These are phyloP conservation scores for Trametes gibbosa DNA, from an alignment of 768 basidiomycete species.

Conservation along the genomic window DNA sequence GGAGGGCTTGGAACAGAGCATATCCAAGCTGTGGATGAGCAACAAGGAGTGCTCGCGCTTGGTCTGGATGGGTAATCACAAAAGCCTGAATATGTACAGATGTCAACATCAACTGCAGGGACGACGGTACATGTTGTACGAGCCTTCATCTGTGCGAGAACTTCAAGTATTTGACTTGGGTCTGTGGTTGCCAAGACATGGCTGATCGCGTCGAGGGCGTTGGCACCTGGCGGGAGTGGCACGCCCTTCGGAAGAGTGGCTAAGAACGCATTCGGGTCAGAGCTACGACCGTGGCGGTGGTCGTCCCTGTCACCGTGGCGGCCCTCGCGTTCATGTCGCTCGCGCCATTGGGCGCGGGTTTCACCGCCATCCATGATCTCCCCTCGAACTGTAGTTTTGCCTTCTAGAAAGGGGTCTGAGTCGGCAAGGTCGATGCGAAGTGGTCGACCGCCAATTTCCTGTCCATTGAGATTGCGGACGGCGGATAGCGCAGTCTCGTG, in stretches of 20 bases:
- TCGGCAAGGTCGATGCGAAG: constrained; percentile 94
- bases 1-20: constrained; percentile 91
- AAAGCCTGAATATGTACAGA: constrained; percentile 62
- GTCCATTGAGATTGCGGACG: constrained; percentile 92
- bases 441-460: constrained; percentile 88
- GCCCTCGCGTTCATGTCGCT: constrained; percentile 40
- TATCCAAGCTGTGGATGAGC: constrained; percentile 93
- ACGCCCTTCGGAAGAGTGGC: constrained; percentile 72
- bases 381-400: constrained; percentile 84
- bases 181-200: constrained; percentile 81
- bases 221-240: constrained; percentile 66
- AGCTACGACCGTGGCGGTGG: background rate
- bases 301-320: constrained; percentile 24
- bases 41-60: constrained; percentile 75
- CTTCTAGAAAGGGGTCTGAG: constrained; percentile 88
- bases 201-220: constrained; percentile 79
- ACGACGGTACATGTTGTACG: constrained; percentile 26
- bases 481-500: constrained; percentile 95
- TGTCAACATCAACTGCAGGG: background rate
- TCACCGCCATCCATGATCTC: constrained; percentile 74
- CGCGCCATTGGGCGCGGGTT: constrained; percentile 53
- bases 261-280: constrained; percentile 47
- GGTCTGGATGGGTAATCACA: constrained; percentile 87
- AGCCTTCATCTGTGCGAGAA: constrained; percentile 98
- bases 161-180: constrained; percentile 84